Evolutionary conservation across 495 filamentous ascomycete species (phyloP), one percentile per base, ranked within the genome.

Genomic region (Aspergillus nanangensis): DNA sequence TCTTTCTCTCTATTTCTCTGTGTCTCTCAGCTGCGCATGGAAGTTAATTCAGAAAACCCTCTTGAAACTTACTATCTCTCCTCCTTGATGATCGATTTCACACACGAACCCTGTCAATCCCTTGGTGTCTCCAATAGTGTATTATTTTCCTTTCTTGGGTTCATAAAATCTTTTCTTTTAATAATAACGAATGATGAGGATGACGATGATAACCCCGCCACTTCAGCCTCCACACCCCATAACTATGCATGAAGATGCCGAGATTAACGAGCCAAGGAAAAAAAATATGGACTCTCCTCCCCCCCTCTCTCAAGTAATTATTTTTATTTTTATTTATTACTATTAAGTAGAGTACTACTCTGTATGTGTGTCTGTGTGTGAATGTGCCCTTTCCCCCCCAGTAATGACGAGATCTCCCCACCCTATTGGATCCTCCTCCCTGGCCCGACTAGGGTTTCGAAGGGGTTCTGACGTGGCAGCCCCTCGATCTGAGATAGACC

Each of bases 391-490:
- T 32, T 20, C 15, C 19, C 37, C 38, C 45, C 48, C 21, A 49
- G 48, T 38, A 49, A 45, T 34, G 24, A 25, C 24, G 34, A 32
- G 15, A 45, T 22, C 9, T 15, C 22, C 18, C 32, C 37, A 34
- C 38, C 53, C 48, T 56, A 52, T 56, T 45, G 51, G 36, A 48
- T 38, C 24, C 13, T 38, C 15, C 17, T 37, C 27, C 15, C 15
- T 4, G 36, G 17, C 37, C 46, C 47, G 49, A 33, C 43, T 33
- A 29, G 21, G 34, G 29, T 8, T 8, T 47, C 32, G 44, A 11
- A 29, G 11, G 39, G 23, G 33, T 39, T 52, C 51, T 58, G 55
- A 58, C 55, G 55, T 58, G 55, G 55, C 55, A 55, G 43, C 34
- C 43, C 43, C 41, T 36, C 38, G 38, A 41, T 48, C 41, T 25